A percentile compares a stretch with the other conserved stretches of the same genome.
Evolutionary conservation across 2,329 filamentous ascomycete genomes (phyloP).

Genomic region (Plectosphaerella plurivora): DNA sequence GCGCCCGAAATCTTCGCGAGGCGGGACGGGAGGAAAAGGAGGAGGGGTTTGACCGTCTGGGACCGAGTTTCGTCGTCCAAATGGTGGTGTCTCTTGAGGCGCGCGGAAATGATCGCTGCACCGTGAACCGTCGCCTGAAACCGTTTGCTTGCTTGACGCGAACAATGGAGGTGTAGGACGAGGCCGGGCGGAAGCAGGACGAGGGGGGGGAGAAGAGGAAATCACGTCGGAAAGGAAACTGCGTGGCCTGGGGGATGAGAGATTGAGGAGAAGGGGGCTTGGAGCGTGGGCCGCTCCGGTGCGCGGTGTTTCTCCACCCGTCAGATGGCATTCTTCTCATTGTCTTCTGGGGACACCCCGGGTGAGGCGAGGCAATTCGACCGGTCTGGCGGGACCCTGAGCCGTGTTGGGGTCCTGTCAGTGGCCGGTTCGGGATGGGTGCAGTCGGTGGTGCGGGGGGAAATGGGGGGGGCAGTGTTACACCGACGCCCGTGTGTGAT

Average conservation of each 20-base stretch:
- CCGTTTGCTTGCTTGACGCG: background rate
- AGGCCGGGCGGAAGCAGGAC: background rate
- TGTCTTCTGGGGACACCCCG: background rate
- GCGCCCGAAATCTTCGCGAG: background rate
- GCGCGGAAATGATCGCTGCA: background rate
- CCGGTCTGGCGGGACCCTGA: conserved; percentile 1
- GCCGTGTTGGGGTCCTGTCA: background rate
- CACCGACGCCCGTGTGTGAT: background rate
- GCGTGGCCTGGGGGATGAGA: background rate
- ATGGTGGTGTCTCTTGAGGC: too few species aligned
- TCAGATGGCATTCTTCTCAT: conserved; percentile 1
- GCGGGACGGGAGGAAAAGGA: background rate
- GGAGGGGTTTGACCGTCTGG: too few species aligned
- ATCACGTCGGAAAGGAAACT: background rate
- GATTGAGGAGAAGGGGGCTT: conserved; percentile 3
- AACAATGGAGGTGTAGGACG: background rate
- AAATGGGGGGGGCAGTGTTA: background rate
- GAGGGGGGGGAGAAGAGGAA: background rate
- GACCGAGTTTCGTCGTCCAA: too few species aligned
- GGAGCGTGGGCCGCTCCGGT: background rate
- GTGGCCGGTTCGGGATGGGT: background rate
- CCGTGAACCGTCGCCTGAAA: background rate
- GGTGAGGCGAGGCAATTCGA: background rate
- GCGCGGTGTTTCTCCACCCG: conserved; percentile 1
- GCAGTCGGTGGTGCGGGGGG: background rate